Percentiles rank a stretch among this genome's conserved stretches.
phyloP scores from a whole-genome alignment of 768 basidiomycete species.

The Mycena leptocephala region DNA sequence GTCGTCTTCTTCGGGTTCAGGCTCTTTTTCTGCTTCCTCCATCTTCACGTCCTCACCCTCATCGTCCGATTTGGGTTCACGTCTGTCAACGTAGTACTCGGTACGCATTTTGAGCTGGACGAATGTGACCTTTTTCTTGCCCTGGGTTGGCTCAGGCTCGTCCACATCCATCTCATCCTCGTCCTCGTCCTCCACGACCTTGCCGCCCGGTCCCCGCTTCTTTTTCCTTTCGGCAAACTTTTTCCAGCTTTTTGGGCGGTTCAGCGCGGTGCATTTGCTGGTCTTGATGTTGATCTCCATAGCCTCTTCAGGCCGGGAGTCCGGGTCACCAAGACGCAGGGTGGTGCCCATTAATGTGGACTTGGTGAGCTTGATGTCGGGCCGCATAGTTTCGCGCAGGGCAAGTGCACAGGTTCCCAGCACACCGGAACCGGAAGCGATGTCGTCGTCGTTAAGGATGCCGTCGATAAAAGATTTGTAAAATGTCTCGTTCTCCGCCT shows the following conservation, averaged over 20 bases:
- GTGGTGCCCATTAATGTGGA: constrained; percentile 77
- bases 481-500: constrained; percentile 86
- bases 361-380: constrained; percentile 78
- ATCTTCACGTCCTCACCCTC: constrained; percentile 46
- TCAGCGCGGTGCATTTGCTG: constrained; percentile 85
- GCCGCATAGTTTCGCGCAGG: constrained; percentile 71
- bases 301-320: constrained; percentile 77
- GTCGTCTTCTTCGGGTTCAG: constrained; percentile 48
- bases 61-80: constrained; percentile 55
- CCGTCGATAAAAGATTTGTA: constrained; percentile 62
- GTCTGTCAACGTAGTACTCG: constrained; percentile 73
- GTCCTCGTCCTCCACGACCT: constrained; percentile 59
- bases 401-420: constrained; percentile 79
- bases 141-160: constrained; percentile 42
- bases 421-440: constrained; percentile 65
- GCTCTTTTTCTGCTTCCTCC: constrained; percentile 51
- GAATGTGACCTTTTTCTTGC: constrained; percentile 45
- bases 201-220: constrained; percentile 49
- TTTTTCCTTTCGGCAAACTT: constrained; percentile 70
- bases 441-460: too few relatives aligned
- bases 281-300: constrained; percentile 82
- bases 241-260: constrained; percentile 84
- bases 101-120: constrained; percentile 64
- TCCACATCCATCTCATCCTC: constrained; percentile 44
- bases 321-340: constrained; percentile 86